Base-by-base conservation (phyloP, 2,329 filamentous ascomycete species). In the Mycosphaerella sp. region DNA sequence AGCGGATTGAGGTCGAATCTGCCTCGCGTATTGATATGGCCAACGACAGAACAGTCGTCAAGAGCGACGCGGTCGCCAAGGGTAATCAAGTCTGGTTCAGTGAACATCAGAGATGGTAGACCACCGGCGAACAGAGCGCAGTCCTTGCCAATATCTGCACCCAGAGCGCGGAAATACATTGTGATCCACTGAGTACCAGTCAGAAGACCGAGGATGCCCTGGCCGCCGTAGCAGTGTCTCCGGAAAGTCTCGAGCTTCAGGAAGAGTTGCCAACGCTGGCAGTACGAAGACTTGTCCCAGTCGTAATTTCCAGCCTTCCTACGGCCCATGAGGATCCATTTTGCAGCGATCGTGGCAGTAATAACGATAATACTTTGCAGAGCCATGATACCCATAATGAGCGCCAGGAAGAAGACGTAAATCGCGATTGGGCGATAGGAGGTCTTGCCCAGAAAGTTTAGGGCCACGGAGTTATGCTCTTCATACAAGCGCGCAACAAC, bases 191-290 rank as follows among this genome's bases (percentile, higher is more conserved):
- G 72, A 0, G 79, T 79, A 2, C 79, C 78, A 0, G 78, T 80
- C 1, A 82, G 64, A 60, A 82, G 69, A 11, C 77, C 74, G 1
- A 81, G 68, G 14, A 82, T 69, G 12, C 79, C 79, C 26, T 75
- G 63, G 1, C 76, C 74, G 3, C 74, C 73, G 59, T 76, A 80
- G 64, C 78, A 80, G 40, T 74, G 68, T 7, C 75, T 70, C 1
- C 78, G 73, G 2, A 82, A 65, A 14, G 72, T 72, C 67, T 81
- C 79, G 38, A 80, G 72, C 31, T 72, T 72, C 2, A 81, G 69
- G 62, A 78, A 78, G 7, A 81, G 62, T 61, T 82, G 78, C 78
- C 79, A 82, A 34, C 78, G 75, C 61, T 82, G 80, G 65, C 78
- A 81, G 67, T 81, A 82, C 4, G 58, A 49, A 10, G 56, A 57